Conservation (phyloP, 2,329 filamentous ascomycete species). For the Penicillium decumbens region DNA sequence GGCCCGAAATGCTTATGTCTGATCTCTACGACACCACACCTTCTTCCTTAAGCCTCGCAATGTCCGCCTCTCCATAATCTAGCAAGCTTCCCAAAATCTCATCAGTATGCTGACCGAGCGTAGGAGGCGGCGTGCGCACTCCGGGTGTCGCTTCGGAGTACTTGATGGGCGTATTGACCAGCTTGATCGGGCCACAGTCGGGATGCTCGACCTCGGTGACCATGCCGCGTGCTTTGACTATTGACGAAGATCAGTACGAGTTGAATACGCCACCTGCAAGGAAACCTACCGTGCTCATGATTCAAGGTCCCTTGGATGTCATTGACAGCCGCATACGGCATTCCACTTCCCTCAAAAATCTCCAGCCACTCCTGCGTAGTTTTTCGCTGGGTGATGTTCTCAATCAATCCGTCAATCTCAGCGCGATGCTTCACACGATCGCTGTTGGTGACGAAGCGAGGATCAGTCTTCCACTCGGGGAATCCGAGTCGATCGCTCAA, state of each 20-base stretch:
- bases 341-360: conserved; percentile 79
- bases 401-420: conserved; percentile 73
- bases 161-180: conserved; percentile 93
- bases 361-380: conserved; percentile 86
- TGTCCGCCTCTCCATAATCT: conserved; percentile 55
- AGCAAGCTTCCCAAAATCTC: conserved; percentile 66
- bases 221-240: conserved; percentile 74
- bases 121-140: conserved; percentile 73
- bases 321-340: conserved; percentile 94
- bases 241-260: conserved; percentile 1
- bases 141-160: conserved; percentile 77
- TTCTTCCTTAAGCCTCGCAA: conserved; percentile 58
- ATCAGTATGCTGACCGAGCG: conserved; percentile 79
- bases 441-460: conserved; percentile 56
- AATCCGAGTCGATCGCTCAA: conserved; percentile 55
- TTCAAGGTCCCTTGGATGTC: conserved; percentile 80
- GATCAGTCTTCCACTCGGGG: conserved; percentile 56
- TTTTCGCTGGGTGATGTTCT: conserved; percentile 66
- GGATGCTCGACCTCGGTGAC: conserved; percentile 81
- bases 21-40: conserved; percentile 57
- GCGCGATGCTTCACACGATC: conserved; percentile 63
- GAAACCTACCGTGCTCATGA: conserved; percentile 68
- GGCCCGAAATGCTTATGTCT: background rate
- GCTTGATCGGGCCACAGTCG: conserved; percentile 75
- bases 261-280: background rate